Base-by-base conservation (phyloP, 2,329 filamentous ascomycete species). In the Aureobasidium melanogenum region DNA sequence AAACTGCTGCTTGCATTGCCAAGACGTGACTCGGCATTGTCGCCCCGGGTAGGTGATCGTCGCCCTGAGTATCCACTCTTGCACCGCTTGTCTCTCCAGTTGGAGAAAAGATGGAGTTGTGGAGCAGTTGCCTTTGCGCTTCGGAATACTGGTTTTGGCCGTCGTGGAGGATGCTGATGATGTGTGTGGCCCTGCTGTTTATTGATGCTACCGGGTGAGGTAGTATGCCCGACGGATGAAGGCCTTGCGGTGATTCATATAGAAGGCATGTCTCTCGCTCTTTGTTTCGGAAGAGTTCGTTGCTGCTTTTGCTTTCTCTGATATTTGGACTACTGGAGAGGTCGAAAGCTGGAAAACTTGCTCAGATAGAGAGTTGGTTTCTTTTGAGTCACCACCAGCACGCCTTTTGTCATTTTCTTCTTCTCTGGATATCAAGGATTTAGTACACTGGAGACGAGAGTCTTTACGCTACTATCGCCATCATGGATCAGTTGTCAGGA, bases 401-500 rank as follows among this genome's bases (percentile, higher is more conserved):
- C n/a, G n/a, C 17, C 44, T 28, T 9, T 43, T 30, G 24, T 5
- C 5, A 9, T n/a, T 30, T 9, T 30, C 15, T 15, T n/a, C 17
- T 8, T 28, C n/a, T 32, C 19, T 39, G 46, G 28, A 34, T 48
- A 34, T 7, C 19, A 46, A 41, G 39, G 8, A 26, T n/a, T n/a
- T n/a, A n/a, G n/a, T 46, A 32, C 12, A 28, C 17, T 51, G 14
- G 26, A 36, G 47, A 24, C 32, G 47, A 15, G 5, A 12, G 8
- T 26, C 2, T 41, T 17, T 9, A 52, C 15, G 19, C 24, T 17
- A 30, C 24, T 17, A n/a, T 30, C 5, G 2, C 8, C 39, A 52
- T n/a, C 9, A 68, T 67, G 66, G 66, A 67, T 61, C 67, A 67
- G 64, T 58, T 67, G 51, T 60, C 22, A n/a, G 66, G 66, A 22